Base-by-base conservation (phyloP, 2,329 filamentous ascomycete genomes). In the Colletotrichum orbiculare region DNA sequence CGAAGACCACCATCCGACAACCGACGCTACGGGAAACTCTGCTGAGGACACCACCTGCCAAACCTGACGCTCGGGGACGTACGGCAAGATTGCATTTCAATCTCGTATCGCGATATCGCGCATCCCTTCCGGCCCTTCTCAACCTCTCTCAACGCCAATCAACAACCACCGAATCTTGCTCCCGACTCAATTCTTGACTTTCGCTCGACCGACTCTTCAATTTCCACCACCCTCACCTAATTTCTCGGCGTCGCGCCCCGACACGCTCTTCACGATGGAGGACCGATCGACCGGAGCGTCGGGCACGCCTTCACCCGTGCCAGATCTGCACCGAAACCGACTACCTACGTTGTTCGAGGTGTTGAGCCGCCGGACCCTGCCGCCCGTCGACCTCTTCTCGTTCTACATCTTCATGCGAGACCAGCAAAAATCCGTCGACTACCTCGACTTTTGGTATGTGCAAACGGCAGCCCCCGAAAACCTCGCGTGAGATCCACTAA, bases 361-460 rank as follows among this genome's bases (percentile, higher is more conserved):
- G 60, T 83, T 99, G 67, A 97, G 93, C 76, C 89, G 96, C 70
- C 90, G 94, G 69, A 99, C 96, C n/a, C 85, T 96, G 17, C 93
- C 96, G 53, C 96, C 96, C 0, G 95, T 99, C 63, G 96, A 99
- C 75, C 85, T 99, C 10, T 99, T 97, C 79, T 97, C 94, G 2
- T 99, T 99, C 82, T 99, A 99, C 81, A 99, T 99, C 73, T 99
- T 97, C 81, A 99, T 99, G 96, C 89, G 96, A 73, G 96, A 99
- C 78, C 94, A 97, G 79, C 96, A 99, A 79, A 89, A 94, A 76
- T 97, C 95, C 8, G 96, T 99, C 11, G 96, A 99, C 75, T 99
- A 99, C 73, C 83, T 99, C 46, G 96, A 99, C 76, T 99, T 99
- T 79, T 99, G 96, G 96, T 98, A 83, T 64, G 88, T 76, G 13